phyloP scores from a whole-genome alignment of 441 rosid species.

The Populus tomentosa region DNA sequence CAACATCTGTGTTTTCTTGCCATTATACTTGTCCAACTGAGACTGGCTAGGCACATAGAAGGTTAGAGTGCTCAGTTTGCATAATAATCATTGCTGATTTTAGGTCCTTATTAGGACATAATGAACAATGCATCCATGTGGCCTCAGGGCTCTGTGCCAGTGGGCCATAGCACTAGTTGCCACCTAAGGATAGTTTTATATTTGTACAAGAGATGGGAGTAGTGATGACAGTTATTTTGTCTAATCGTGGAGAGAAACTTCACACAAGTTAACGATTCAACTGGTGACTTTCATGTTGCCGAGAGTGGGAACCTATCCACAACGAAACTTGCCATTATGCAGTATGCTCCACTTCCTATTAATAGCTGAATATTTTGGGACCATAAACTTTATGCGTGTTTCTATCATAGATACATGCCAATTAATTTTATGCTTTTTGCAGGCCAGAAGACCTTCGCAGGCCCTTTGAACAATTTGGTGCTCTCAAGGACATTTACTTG shows the following conservation, averaged over 20 bases:
- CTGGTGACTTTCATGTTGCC: neutral
- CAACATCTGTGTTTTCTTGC: neutral
- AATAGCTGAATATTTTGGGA: neutral
- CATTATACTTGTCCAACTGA: neutral
- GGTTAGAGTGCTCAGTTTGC: neutral
- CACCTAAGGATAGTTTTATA: neutral
- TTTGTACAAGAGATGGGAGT: neutral
- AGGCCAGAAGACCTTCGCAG: constrained; percentile 83
- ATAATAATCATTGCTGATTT: neutral
- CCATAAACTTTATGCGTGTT: neutral
- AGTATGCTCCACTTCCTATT: neutral
- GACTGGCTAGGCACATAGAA: neutral
- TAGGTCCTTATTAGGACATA: neutral
- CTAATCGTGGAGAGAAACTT: neutral
- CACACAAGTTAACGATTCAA: neutral
- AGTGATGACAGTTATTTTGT: neutral
- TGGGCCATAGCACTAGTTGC: neutral
- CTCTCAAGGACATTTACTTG: constrained; percentile 81
- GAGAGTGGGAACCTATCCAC: neutral
- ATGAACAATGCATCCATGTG: neutral
- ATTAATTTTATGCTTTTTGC: constrained; percentile 23
- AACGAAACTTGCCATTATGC: neutral
- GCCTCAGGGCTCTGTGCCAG: neutral
- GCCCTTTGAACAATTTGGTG: constrained; percentile 86
- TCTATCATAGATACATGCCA: neutral